phyloP scores from a whole-genome alignment of 768 basidiomycete genomes.

The Lepiota subincarnata region DNA sequence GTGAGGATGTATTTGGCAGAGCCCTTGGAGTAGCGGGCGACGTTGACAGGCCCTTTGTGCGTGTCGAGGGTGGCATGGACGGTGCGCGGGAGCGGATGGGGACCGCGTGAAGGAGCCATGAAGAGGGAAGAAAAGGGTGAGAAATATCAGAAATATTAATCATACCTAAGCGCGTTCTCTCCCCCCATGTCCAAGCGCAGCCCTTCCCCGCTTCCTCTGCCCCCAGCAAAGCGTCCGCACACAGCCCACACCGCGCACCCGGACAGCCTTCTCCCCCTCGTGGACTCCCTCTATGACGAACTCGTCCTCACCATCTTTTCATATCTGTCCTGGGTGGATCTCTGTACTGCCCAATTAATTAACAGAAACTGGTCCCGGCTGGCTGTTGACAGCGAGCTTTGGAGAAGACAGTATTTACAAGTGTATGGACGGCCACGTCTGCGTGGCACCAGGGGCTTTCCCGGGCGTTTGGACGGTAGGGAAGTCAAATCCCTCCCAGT shows the following conservation, averaged over 20 bases:
- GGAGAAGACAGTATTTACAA: slow-evolving; percentile 61
- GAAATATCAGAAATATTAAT: slow-evolving; percentile 3
- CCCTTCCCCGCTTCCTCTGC: slow-evolving; percentile 46
- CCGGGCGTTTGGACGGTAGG: slow-evolving; percentile 51
- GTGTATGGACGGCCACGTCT: slow-evolving; percentile 66
- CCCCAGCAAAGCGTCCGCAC: slow-evolving; percentile 55
- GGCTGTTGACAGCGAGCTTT: slow-evolving; percentile 67
- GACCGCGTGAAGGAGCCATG: slow-evolving; percentile 55
- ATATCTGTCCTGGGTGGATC: slow-evolving; percentile 59
- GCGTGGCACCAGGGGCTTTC: slow-evolving; percentile 62
- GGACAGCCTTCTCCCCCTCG: slow-evolving; percentile 35
- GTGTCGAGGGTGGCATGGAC: slow-evolving; percentile 58
- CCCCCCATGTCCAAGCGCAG: slow-evolving; percentile 46
- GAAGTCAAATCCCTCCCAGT: slow-evolving; percentile 57
- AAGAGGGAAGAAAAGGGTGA: slow-evolving; percentile 11
- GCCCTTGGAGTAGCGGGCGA: slow-evolving; percentile 89
- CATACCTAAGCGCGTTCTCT: slow-evolving; percentile 7
- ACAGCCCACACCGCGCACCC: slow-evolving; percentile 13
- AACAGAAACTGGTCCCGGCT: slow-evolving; percentile 67
- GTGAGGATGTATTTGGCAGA: slow-evolving; percentile 86
- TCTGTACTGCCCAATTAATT: slow-evolving; percentile 59
- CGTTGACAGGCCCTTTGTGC: slow-evolving; percentile 86
- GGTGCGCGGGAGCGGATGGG: slow-evolving; percentile 49
- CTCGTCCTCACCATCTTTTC: slow-evolving; percentile 72
- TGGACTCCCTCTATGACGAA: slow-evolving; percentile 67